A percentile compares a stretch with the other conserved stretches of the same genome.
Conservation (phyloP, 1,284 basidiomycete species). For the Schizophyllum commune region DNA sequence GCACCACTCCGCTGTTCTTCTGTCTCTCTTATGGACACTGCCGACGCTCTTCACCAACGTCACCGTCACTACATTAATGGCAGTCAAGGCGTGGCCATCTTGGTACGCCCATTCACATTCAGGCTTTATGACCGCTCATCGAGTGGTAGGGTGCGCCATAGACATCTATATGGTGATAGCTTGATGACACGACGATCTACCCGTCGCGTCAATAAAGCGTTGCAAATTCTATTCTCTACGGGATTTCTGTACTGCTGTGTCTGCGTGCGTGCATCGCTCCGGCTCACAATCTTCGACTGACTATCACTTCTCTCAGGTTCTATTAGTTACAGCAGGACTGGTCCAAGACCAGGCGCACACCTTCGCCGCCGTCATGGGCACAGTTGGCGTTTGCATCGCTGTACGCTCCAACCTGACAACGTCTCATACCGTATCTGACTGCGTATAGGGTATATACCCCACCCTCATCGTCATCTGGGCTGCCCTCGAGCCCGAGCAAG, state of each 20-base stretch:
- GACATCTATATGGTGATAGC: background rate
- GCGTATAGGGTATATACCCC: background rate
- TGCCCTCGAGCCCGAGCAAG: background rate
- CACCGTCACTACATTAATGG: background rate
- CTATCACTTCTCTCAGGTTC: background rate
- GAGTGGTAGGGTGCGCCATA: background rate
- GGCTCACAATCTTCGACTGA: background rate
- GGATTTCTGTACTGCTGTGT: background rate
- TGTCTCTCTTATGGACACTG: background rate
- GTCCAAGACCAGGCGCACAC: background rate
- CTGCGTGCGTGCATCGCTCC: background rate
- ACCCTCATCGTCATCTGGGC: background rate
- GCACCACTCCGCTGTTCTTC: background rate
- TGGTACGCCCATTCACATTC: background rate
- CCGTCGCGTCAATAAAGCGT: background rate
- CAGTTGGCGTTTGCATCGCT: background rate
- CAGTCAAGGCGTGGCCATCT: background rate
- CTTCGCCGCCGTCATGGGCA: background rate
- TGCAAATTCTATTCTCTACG: background rate
- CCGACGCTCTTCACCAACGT: background rate
- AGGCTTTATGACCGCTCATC: background rate
- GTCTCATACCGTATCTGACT: too few relatives aligned
- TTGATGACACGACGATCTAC: background rate
- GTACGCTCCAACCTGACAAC: background rate
- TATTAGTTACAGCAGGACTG: background rate